Percentiles rank a stretch among this genome's conserved stretches.
Conservation (phyloP, 75 land plant species). For the Selaginella moellendorffii region DNA sequence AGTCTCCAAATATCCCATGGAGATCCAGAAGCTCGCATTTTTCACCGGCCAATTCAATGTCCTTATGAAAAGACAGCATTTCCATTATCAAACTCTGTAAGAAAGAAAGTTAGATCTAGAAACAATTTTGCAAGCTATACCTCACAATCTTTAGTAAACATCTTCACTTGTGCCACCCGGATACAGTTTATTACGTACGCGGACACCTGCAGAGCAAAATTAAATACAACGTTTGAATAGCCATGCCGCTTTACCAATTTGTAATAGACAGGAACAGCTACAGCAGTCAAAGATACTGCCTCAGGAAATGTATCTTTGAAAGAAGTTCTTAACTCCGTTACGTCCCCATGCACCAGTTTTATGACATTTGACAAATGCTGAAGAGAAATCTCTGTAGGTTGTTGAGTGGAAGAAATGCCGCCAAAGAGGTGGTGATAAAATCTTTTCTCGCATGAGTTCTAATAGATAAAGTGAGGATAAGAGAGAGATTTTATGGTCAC, state of each 20-base stretch:
- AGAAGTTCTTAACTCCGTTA: background rate
- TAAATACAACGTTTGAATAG: background rate
- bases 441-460: slow-evolving; percentile 4
- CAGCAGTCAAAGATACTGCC: background rate
- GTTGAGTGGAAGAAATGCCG: background rate
- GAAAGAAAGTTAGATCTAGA: background rate
- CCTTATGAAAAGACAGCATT: background rate
- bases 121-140: background rate
- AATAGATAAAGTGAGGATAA: background rate
- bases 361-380: background rate
- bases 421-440: background rate
- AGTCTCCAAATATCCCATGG: background rate
- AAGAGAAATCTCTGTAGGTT: slow-evolving; percentile 3
- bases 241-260: background rate
- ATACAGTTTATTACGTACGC: background rate
- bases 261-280: slow-evolving; percentile 6
- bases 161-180: background rate
- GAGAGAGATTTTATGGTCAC: background rate
- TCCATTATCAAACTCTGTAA: slow-evolving; percentile 2
- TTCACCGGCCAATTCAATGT: background rate
- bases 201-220: slow-evolving; percentile 6
- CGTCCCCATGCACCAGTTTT: background rate
- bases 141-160: slow-evolving; percentile 9
- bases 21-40: slow-evolving; percentile 2
- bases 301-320: slow-evolving; percentile 2